Evolutionary conservation across 371 early-diverging fungal genomes (phyloP).

Genomic region (Rhizomucor pusillus): DNA sequence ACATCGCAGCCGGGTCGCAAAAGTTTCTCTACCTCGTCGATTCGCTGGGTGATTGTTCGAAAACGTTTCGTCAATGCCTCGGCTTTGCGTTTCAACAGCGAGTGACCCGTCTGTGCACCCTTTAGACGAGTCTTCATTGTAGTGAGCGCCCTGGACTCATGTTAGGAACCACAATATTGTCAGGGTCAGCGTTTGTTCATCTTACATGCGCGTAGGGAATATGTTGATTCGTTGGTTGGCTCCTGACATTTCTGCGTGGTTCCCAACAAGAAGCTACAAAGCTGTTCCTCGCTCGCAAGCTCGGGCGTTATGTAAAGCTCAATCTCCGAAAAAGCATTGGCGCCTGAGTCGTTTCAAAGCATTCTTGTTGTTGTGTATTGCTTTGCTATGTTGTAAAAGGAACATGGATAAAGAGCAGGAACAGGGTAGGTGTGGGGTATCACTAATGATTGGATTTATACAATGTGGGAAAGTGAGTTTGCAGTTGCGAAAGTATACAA

Average conservation of each 20-base stretch:
- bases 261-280: too few relatives aligned
- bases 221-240: slow-evolving; percentile 67
- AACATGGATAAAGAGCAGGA: too few relatives aligned
- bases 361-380: too few relatives aligned
- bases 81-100: slow-evolving; percentile 94
- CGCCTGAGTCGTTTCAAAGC: too few relatives aligned
- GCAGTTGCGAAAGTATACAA: too few relatives aligned
- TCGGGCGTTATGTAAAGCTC: too few relatives aligned
- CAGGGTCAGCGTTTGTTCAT: not conserved
- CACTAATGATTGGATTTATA: too few relatives aligned
- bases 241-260: slow-evolving; percentile 54
- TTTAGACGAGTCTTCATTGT: slow-evolving; percentile 94
- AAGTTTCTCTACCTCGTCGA: slow-evolving; percentile 72
- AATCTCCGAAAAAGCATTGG: too few relatives aligned
- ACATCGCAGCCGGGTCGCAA: not conserved
- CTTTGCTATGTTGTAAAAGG: too few relatives aligned
- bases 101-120: slow-evolving; percentile 98
- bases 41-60: slow-evolving; percentile 91
- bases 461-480: too few relatives aligned
- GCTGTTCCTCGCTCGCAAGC: too few relatives aligned
- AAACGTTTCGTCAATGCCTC: slow-evolving; percentile 98
- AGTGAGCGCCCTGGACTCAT: slow-evolving; percentile 76
- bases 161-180: not conserved
- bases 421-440: too few relatives aligned
- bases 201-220: slow-evolving; percentile 91